These are phyloP conservation scores for Domatiomyces globalis DNA, from an alignment of 2,329 filamentous ascomycete genomes.

Conservation along the genomic window DNA sequence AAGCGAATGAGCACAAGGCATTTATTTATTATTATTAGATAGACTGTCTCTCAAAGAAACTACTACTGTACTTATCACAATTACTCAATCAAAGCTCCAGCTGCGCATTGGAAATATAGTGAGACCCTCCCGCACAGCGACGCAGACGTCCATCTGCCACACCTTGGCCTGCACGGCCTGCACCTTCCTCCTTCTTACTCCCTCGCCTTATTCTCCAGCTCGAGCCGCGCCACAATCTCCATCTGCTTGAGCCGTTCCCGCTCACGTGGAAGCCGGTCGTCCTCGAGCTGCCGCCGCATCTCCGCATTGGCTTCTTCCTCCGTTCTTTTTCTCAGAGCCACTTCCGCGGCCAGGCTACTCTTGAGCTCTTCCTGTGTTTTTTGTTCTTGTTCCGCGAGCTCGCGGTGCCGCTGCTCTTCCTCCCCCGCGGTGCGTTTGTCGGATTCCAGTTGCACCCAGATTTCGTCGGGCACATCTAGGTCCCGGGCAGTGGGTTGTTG, in stretches of 20 bases:
- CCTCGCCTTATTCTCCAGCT: slow-evolving; percentile 12
- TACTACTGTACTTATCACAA: no score
- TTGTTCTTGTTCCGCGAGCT: background rate
- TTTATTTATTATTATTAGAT: no score
- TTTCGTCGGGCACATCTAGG: background rate
- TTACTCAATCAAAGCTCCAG: slow-evolving; percentile 12
- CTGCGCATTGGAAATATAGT: slow-evolving; percentile 37
- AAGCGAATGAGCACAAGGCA: no score
- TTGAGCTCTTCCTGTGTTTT: background rate
- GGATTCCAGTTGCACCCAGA: slow-evolving; percentile 1
- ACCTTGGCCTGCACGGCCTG: slow-evolving; percentile 24
- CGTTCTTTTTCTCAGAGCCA: background rate
- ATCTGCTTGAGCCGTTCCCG: background rate
- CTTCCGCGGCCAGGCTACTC: background rate
- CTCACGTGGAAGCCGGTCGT: background rate
- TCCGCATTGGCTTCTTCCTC: background rate
- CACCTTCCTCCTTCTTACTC: slow-evolving; percentile 17
- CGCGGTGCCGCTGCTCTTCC: background rate
- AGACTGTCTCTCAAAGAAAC: no score
- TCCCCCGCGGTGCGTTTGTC: background rate
- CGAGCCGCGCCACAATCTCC: background rate
- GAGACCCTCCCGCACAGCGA: slow-evolving; percentile 41
- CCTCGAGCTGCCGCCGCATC: background rate
- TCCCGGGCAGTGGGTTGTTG: background rate
- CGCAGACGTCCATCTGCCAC: slow-evolving; percentile 41